phyloP scores from a whole-genome alignment of 495 filamentous ascomycete species.

The Trypethelium eluteriae region DNA sequence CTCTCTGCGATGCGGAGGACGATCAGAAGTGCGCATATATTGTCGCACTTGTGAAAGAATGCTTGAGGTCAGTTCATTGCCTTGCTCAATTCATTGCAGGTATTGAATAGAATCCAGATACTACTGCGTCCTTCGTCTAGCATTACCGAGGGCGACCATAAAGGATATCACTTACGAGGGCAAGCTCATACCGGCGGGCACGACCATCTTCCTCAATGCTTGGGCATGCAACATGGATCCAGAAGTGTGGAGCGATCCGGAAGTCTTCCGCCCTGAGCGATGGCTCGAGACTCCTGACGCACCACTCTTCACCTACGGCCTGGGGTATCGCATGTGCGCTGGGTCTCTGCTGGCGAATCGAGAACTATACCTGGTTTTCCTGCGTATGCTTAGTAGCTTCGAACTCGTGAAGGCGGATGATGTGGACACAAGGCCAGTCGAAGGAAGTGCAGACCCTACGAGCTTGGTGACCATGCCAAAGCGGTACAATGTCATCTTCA shows the following conservation, averaged over 20 bases:
- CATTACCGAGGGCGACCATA: slow-evolving; percentile 52
- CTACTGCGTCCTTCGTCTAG: slow-evolving; percentile 54
- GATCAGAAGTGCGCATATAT: slow-evolving; percentile 57
- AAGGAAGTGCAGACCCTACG: slow-evolving; percentile 49
- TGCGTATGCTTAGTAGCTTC: slow-evolving; percentile 54
- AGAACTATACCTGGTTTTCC: slow-evolving; percentile 58
- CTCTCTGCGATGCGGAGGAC: slow-evolving; percentile 50
- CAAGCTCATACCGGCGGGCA: slow-evolving; percentile 49
- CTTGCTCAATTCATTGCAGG: background rate
- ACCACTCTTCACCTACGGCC: slow-evolving; percentile 54
- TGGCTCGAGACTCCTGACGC: slow-evolving; percentile 57
- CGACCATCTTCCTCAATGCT: slow-evolving; percentile 56
- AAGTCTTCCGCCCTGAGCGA: slow-evolving; percentile 52
- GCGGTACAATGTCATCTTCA: slow-evolving; percentile 48
- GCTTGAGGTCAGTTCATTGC: slow-evolving; percentile 40
- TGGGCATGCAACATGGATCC: slow-evolving; percentile 61
- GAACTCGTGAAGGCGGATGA: slow-evolving; percentile 34
- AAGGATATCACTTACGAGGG: slow-evolving; percentile 53
- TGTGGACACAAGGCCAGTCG: slow-evolving; percentile 48
- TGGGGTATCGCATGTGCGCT: slow-evolving; percentile 61
- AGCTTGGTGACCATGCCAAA: slow-evolving; percentile 52
- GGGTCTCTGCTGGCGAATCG: slow-evolving; percentile 56
- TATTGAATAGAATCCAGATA: slow-evolving; percentile 33
- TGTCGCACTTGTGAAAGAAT: slow-evolving; percentile 52
- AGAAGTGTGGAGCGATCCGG: slow-evolving; percentile 51